Conservation (phyloP, 768 basidiomycete species). For the Lanmaoa pseudosensibilis region DNA sequence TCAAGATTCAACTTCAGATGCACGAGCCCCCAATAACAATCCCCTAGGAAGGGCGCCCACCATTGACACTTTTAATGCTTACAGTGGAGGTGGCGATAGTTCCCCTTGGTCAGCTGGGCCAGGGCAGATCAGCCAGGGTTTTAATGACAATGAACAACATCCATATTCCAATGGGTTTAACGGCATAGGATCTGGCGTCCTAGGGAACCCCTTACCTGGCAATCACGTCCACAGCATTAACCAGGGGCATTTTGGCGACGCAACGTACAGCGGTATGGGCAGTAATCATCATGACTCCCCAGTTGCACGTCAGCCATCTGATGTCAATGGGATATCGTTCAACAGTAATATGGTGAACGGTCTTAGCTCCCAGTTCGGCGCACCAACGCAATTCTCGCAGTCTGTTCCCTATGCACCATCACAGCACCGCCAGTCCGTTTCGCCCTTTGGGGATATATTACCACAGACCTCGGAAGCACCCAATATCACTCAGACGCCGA, state of each 20-base stretch:
- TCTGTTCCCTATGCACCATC: slow-evolving; percentile 18
- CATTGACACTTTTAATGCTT: slow-evolving; percentile 42
- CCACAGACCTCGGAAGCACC: slow-evolving; percentile 19
- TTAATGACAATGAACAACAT: slow-evolving; percentile 22
- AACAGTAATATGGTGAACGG: slow-evolving; percentile 15
- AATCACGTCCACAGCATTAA: slow-evolving; percentile 23
- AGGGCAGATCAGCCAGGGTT: slow-evolving; percentile 21
- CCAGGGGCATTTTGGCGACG: slow-evolving; percentile 30
- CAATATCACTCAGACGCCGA: slow-evolving; percentile 19
- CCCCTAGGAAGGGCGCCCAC: slow-evolving; percentile 33
- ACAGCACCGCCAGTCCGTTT: slow-evolving; percentile 22
- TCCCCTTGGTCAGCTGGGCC: slow-evolving; percentile 38
- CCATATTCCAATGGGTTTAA: slow-evolving; percentile 29
- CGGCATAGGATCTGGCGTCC: slow-evolving; percentile 17
- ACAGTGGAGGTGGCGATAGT: slow-evolving; percentile 31
- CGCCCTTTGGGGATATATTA: slow-evolving; percentile 25
- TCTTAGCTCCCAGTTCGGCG: slow-evolving; percentile 23
- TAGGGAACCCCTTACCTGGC: slow-evolving; percentile 19
- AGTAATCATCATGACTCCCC: slow-evolving; percentile 25
- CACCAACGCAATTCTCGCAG: slow-evolving; percentile 20
- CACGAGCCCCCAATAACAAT: slow-evolving; percentile 36
- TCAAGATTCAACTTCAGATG: slow-evolving; percentile 43
- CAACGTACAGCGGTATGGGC: slow-evolving; percentile 23
- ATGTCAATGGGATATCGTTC: slow-evolving; percentile 27
- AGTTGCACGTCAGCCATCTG: slow-evolving; percentile 22